phyloP scores from a whole-genome alignment of 2,329 filamentous ascomycete species.

The Aspergillus alliaceus region DNA sequence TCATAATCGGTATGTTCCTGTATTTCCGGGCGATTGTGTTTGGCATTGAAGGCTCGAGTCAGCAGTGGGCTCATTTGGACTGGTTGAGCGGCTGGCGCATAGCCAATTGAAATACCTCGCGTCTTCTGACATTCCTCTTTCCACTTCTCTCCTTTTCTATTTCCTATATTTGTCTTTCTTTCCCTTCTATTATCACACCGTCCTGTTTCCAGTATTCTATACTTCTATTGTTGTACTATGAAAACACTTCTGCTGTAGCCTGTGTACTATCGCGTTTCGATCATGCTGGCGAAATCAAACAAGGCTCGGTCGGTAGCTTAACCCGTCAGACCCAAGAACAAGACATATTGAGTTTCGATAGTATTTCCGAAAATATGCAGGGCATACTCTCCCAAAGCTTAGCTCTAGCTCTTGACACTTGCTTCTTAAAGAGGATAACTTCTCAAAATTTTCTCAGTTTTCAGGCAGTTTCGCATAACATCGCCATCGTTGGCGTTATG shows the following conservation, averaged over 20 bases:
- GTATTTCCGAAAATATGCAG: neutral
- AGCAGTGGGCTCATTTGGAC: constrained; percentile 86
- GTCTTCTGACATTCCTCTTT: neutral
- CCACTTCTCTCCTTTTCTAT: neutral
- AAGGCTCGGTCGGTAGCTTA: neutral
- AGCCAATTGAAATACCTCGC: constrained; percentile 46
- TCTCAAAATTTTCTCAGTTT: neutral
- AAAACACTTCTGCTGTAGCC: neutral
- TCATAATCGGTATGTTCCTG: constrained; percentile 79
- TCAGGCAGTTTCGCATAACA: neutral
- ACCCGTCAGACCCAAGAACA: neutral
- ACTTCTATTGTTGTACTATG: neutral
- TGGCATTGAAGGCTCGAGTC: constrained; percentile 85
- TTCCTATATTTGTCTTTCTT: neutral
- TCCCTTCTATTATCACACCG: neutral
- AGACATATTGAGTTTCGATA: neutral
- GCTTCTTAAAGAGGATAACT: neutral
- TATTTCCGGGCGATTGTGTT: constrained; percentile 93
- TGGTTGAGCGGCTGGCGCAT: constrained; percentile 91
- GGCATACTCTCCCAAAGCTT: neutral
- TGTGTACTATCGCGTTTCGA: neutral
- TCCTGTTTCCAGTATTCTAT: neutral
- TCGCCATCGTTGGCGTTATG: neutral
- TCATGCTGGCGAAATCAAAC: neutral
- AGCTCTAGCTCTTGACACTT: neutral